Percentiles rank a stretch among this genome's conserved stretches.
Conservation (phyloP, 139 green algal species). For the Picochlorum sp. region DNA sequence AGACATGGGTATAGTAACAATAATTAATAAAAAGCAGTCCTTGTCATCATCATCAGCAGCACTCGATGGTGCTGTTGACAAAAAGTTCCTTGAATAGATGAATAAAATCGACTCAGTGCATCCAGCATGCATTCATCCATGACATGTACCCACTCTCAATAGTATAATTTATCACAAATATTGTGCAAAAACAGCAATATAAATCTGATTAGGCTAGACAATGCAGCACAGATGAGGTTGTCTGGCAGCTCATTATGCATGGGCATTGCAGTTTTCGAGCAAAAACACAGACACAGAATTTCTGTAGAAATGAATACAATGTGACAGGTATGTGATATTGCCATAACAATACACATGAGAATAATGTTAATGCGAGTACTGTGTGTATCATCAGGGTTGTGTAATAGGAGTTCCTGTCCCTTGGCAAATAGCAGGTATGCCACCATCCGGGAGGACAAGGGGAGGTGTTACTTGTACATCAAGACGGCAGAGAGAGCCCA, state of each 20-base stretch:
- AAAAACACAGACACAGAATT: constrained; percentile 88
- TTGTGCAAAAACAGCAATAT: no score
- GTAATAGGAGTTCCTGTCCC: constrained; percentile 87
- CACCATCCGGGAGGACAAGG: constrained; percentile 74
- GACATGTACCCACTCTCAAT: no score
- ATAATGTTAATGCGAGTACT: constrained; percentile 65
- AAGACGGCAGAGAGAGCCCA: constrained; percentile 97
- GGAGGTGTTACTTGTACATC: constrained; percentile 88
- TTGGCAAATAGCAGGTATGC: constrained; percentile 94
- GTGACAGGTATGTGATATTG: constrained; percentile 60
- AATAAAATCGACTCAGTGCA: no score
- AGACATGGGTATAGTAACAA: no score
- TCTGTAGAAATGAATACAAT: constrained; percentile 98
- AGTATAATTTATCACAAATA: no score
- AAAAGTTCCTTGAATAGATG: no score
- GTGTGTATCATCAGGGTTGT: constrained; percentile 55
- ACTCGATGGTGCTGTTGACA: no score
- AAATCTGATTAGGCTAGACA: background rate
- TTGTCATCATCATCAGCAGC: no score
- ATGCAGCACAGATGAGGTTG: constrained; percentile 11
- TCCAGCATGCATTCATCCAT: no score
- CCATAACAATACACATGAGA: constrained; percentile 82
- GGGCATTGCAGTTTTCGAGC: constrained; percentile 89
- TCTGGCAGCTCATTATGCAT: constrained; percentile 92
- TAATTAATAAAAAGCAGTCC: no score